Base-by-base conservation (phyloP, 345 rosid species). In the Luvunga scandens region DNA sequence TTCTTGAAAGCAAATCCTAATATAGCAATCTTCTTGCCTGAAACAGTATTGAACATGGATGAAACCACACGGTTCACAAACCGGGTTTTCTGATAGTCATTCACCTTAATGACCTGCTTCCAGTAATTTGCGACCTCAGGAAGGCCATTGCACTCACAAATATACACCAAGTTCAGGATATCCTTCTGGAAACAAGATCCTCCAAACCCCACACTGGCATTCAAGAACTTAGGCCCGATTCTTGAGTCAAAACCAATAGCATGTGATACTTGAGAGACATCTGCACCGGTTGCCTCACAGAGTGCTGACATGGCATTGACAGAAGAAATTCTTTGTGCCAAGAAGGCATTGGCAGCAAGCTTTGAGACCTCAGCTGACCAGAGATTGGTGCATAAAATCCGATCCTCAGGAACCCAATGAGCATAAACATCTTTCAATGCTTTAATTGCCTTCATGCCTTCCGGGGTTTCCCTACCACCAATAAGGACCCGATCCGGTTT, bases 341-440 rank as follows among this genome's bases (percentile, higher is more conserved):
- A 81, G 79, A 91, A 87, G 38, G 95, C 95, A 82, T 90, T 91
- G 70, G 95, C 95, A 55, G 92, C 95, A 25, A 91, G 95, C 84
- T 91, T 90, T 36, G 92, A 90, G 27, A 90, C 91, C 87, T 91
- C 92, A 72, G 93, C 93, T 0, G 92, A 91, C 95, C 92, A 91
- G 28, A 91, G 92, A 69, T 91, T 91, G 71, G 93, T 87, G 86
- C 92, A 88, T 31, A 90, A 38, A 71, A 91, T 91, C 18, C 82
- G 83, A 27, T 91, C 93, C 69, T 71, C 81, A 9, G 92, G 91
- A 19, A 91, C 95, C 95, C 95, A 91, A 2, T 91, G 88, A 69
- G 93, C 91, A 80, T 91, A 91, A 63, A 91, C 90, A 76, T 84
- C 89, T 87, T 78, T 90, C 78, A 91, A 79, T 39, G 85, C 81